These are phyloP conservation scores for Grigorovia transvaalensis DNA, from an alignment of 805 yeast species.

Conservation along the genomic window DNA sequence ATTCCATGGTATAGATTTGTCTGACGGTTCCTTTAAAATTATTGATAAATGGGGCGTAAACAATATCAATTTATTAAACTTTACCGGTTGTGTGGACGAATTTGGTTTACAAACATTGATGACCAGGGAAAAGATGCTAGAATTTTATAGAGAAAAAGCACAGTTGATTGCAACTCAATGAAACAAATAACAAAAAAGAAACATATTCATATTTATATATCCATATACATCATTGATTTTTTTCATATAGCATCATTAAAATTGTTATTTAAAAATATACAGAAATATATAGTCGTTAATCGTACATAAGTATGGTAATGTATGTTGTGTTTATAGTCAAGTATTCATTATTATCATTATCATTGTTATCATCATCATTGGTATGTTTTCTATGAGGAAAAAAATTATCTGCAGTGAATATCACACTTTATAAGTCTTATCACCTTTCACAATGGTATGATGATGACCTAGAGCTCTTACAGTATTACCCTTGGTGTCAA, in stretches of 20 bases:
- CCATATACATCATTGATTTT: no score
- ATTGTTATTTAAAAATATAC: no score
- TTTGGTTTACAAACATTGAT: neutral
- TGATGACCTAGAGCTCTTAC: conserved; percentile 39
- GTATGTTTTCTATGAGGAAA: no score
- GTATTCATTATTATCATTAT: no score
- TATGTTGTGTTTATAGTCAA: neutral
- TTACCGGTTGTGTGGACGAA: conserved; percentile 14
- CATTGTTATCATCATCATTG: neutral
- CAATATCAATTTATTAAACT: conserved; percentile 18
- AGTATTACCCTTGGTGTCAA: conserved; percentile 31
- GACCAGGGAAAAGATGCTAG: neutral
- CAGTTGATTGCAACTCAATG: neutral
- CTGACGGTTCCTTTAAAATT: conserved; percentile 27
- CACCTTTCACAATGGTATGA: conserved; percentile 41
- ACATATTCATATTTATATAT: neutral
- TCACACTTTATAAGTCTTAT: conserved; percentile 34
- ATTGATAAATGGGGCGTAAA: conserved; percentile 28
- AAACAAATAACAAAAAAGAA: neutral
- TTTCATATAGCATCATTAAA: no score
- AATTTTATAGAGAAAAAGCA: neutral
- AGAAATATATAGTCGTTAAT: neutral
- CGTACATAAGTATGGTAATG: neutral
- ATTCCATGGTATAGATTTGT: conserved; percentile 25
- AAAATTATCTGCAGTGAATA: neutral